phyloP scores from a whole-genome alignment of 2,329 filamentous ascomycete species.

The Claviceps arundinis region DNA sequence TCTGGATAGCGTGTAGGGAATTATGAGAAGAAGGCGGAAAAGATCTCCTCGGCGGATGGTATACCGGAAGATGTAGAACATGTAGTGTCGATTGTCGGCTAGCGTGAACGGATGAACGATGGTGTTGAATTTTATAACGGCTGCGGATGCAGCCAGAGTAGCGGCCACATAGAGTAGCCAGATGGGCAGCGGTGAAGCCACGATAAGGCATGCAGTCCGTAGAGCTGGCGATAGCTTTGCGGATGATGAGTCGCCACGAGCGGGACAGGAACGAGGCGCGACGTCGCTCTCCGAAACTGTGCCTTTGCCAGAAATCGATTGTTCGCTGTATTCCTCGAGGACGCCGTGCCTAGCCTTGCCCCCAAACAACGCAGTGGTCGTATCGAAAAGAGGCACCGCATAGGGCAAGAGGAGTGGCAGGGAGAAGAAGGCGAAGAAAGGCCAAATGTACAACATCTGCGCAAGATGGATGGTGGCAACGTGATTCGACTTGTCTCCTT shows the following conservation, averaged over 20 bases:
- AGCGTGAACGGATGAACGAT: constrained; percentile 91
- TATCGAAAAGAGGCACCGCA: constrained; percentile 23
- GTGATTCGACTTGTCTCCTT: constrained; percentile 90
- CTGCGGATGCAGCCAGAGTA: constrained; percentile 24
- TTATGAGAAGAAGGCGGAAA: constrained; percentile 53
- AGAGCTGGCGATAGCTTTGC: constrained; percentile 8
- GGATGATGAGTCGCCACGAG: not conserved
- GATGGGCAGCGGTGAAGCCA: constrained; percentile 20
- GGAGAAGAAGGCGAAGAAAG: constrained; percentile 81
- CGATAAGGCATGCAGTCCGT: constrained; percentile 7
- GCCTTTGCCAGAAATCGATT: not conserved
- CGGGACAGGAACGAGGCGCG: not conserved
- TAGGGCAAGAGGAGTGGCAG: constrained; percentile 56
- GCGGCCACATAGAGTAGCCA: constrained; percentile 22
- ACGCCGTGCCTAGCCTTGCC: not conserved
- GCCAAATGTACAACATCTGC: constrained; percentile 93
- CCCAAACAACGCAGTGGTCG: not conserved
- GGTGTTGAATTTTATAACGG: constrained; percentile 67
- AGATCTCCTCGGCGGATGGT: constrained; percentile 53
- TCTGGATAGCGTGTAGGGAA: constrained; percentile 56
- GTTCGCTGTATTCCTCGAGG: not conserved
- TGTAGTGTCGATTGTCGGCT: constrained; percentile 92
- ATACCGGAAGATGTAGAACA: constrained; percentile 90
- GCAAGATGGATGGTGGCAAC: constrained; percentile 76
- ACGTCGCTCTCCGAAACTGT: not conserved